These are phyloP conservation scores for Pyrus hybrid DNA, from an alignment of 331 rosid species.

Conservation along the genomic window DNA sequence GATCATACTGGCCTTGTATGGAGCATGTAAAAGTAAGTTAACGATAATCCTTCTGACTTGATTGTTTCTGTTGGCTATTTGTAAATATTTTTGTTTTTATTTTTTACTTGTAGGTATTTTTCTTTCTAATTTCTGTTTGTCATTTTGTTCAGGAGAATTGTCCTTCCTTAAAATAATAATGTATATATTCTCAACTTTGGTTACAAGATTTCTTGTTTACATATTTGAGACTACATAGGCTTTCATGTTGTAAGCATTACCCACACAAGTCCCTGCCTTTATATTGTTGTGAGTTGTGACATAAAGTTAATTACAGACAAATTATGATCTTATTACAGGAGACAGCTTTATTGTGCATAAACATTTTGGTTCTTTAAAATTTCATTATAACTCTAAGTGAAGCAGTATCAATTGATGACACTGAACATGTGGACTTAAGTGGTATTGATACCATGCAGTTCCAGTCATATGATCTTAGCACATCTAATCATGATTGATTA, in stretches of 20 bases:
- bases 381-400: background rate
- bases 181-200: background rate
- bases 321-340: background rate
- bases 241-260: background rate
- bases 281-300: background rate
- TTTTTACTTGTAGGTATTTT: background rate
- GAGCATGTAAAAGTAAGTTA: constrained; percentile 64
- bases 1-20: constrained; percentile 58
- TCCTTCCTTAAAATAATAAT: background rate
- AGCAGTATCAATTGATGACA: background rate
- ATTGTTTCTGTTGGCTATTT: background rate
- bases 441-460: background rate
- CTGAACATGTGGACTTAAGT: background rate
- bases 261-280: background rate
- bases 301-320: background rate
- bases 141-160: background rate
- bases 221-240: background rate
- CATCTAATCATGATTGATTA: background rate
- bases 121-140: background rate
- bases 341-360: background rate
- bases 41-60: background rate
- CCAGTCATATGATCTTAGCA: background rate
- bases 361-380: background rate
- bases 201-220: background rate
- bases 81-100: background rate